Base-by-base conservation (phyloP, 768 basidiomycete species). In the Phaffia tasmanica region DNA sequence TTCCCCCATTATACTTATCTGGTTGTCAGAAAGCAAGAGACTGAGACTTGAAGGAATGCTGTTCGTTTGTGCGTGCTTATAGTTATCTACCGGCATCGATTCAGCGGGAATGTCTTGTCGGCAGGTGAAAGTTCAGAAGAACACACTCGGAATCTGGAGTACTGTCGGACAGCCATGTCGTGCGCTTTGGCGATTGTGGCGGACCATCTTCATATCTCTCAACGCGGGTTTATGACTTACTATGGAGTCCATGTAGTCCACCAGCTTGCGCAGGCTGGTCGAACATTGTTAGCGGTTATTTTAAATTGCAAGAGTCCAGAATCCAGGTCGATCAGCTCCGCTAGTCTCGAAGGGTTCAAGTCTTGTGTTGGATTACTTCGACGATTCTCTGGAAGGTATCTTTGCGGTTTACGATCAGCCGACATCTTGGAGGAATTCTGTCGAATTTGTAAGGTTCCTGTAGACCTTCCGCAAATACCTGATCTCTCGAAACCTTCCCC, bases 371-470 rank as follows among this genome's bases (percentile, higher is more conserved):
- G 86, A 4, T 80, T 95, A n/a, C 77, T 94, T 67, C 79, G 89
- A 64, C 81, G 89, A 47, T 95, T 95, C 77, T 91, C 89, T 71
- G 88, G 87, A 69, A 82, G 90, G 56, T 95, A 95, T 77, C 84
- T 94, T 25, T 94, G 92, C 74, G 91, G 63, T 50, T 59, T 90
- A 53, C 80, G 92, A 61, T 89, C 87, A 56, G 89, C 90, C 32
- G 92, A 94, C 76, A 81, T 94, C 53, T 86, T 95, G 82, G 91
- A 94, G 74, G 92, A 94, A 75, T 92, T 93, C 75, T 94, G 92
- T 78, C 84, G 91, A 67, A 77, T 89, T 3, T 85, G 88, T 74
- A 90, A 92, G 69, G 89, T 91, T 57, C 81, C 93, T 58, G 89
- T 93, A 56, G 76, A 79, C 72, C 80, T 84, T 0, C 79, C 82